Conservation (phyloP, 371 early-diverging fungal species). For the Rhizopus stolonifer region DNA sequence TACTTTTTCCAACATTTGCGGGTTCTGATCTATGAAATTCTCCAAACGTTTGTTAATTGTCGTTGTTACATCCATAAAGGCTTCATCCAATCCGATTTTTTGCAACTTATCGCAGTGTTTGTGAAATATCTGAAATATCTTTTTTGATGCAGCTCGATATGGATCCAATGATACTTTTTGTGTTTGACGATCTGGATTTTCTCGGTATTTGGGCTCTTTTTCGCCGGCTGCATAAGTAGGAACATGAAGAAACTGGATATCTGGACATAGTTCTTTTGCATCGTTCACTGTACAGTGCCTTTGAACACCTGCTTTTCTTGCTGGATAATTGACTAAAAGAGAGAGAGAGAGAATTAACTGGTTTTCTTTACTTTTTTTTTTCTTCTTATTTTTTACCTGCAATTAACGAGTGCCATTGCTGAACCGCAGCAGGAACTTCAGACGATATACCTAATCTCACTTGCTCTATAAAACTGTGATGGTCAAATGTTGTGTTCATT, state of each 20-base stretch:
- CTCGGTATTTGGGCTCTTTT: conserved; percentile 65
- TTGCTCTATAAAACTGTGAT: conserved; percentile 54
- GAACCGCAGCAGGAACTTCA: conserved; percentile 78
- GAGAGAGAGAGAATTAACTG: too few relatives aligned
- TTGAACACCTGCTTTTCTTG: conserved; percentile 51
- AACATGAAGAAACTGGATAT: conserved; percentile 81
- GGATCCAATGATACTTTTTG: conserved; percentile 91
- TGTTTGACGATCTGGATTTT: conserved; percentile 63
- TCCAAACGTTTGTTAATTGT: conserved; percentile 59
- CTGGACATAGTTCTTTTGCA: conserved; percentile 68
- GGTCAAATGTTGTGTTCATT: too few relatives aligned
- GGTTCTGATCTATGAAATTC: conserved; percentile 39
- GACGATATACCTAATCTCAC: conserved; percentile 67
- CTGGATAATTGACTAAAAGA: conserved; percentile 67
- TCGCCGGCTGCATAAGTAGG: conserved; percentile 77
- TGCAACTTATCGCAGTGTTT: conserved; percentile 51
- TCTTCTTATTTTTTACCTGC: too few relatives aligned
- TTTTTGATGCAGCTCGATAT: conserved; percentile 71
- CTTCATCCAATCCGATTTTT: conserved; percentile 84
- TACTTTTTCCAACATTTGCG: conserved; percentile 30
- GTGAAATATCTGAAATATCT: conserved; percentile 71
- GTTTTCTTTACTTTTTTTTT: neutral
- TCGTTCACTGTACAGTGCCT: conserved; percentile 52
- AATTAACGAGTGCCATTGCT: conserved; percentile 89
- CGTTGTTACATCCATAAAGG: conserved; percentile 82